Evolutionary conservation across 1,284 basidiomycete genomes (phyloP).

Genomic region (Cryptococcus sp.): DNA sequence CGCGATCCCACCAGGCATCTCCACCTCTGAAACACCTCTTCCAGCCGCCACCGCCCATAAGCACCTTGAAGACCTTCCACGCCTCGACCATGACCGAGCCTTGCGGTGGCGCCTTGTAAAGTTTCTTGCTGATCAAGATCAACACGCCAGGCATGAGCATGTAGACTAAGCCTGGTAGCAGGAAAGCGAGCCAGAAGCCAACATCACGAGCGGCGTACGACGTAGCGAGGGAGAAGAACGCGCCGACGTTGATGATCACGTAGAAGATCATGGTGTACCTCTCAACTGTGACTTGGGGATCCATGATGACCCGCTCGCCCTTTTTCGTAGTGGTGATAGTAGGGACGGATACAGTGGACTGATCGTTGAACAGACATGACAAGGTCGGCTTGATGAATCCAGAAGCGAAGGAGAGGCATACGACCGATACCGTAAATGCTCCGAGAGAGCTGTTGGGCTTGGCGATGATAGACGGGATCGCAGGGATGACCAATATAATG

Average conservation of each 20-base stretch:
- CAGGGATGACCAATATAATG: constrained; percentile 22
- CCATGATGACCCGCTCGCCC: constrained; percentile 47
- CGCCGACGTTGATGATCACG: constrained; percentile 47
- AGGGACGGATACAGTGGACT: constrained; percentile 38
- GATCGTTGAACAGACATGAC: constrained; percentile 46
- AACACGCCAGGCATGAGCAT: constrained; percentile 39
- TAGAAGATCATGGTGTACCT: constrained; percentile 40
- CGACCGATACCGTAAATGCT: constrained; percentile 40
- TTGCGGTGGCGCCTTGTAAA: constrained; percentile 53
- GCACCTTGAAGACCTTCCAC: constrained; percentile 30
- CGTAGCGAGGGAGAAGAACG: constrained; percentile 46
- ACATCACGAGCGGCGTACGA: constrained; percentile 45
- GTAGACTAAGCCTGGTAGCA: constrained; percentile 56
- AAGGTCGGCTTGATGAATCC: constrained; percentile 43
- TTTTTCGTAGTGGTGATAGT: constrained; percentile 28
- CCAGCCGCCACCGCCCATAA: constrained; percentile 30
- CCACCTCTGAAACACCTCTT: constrained; percentile 27
- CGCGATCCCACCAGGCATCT: constrained; percentile 53
- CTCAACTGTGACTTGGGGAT: constrained; percentile 45
- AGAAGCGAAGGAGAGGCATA: constrained; percentile 38
- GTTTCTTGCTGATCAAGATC: constrained; percentile 46
- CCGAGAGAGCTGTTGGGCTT: constrained; percentile 20
- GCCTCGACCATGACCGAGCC: constrained; percentile 55
- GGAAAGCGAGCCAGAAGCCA: constrained; percentile 55
- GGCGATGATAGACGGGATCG: constrained; percentile 36